Base-by-base conservation (phyloP, 495 filamentous ascomycete species). In the Daldinia loculata region DNA sequence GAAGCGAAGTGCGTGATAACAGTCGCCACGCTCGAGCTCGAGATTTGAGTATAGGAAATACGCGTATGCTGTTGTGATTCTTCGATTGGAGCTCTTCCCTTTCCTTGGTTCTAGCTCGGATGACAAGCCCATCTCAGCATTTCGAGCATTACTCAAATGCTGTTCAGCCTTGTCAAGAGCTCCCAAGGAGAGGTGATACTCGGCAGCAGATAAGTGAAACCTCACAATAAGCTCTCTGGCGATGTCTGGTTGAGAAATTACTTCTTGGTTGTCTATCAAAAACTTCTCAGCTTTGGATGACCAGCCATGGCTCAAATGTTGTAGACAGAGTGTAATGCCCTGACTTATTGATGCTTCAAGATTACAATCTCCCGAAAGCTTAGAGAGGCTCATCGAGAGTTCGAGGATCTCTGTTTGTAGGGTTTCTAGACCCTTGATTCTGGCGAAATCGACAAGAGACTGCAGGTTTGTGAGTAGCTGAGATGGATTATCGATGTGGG, bases 231-330 rank as follows among this genome's bases (percentile, higher is more conserved):
- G 74, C 9, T 82, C 80, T n/a, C 66, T 66, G 4, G 71, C 41
- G 29, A 72, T 39, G 2, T 74, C 67, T 2, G 73, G 59, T 27
- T 39, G 56, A 39, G 69, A 68, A 52, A 70, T 68, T 6, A 76
- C 63, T 29, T 81, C 80, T 56, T 84, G 84, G 8, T 91, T 89
- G 58, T 87, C 85, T 3, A 81, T 80, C 19, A 97, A 83, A 1
- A 88, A 75, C 43, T 89, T 77, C 36, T 89, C 88, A 39, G 93
- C 93, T 75, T 92, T 91, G 14, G 85, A 86, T 19, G 90, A 90
- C 68, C 92, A 90, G 27, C 95, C 95, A 61, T 95, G 86, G 19
- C 85, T 87, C 56, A 92, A 86, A 74, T 93, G 92, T 66, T 94
- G 92, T 4, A 89, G 68, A 1, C 89, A 91, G 1, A 97, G 80